Evolutionary conservation across 371 early-diverging fungal species (phyloP).

Genomic region (Apophysomyces sp.): DNA sequence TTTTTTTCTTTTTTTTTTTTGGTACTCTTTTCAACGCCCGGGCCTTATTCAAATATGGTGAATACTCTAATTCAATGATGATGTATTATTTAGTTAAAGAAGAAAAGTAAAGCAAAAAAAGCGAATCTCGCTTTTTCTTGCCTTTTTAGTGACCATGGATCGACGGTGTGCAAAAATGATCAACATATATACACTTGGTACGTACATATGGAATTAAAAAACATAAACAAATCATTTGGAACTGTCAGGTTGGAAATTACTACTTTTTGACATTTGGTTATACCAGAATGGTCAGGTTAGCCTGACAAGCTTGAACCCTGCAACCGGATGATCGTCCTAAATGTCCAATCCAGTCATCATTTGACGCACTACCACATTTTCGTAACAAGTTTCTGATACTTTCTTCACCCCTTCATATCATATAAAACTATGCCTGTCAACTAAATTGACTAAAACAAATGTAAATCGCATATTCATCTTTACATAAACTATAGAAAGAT

Average conservation of each 20-base stretch:
- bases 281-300: not conserved
- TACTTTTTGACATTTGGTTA: not conserved
- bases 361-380: not conserved
- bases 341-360: not conserved
- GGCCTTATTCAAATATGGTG: too few species aligned
- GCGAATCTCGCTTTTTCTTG: not conserved
- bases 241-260: not conserved
- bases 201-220: not conserved
- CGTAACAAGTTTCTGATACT: not conserved
- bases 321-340: not conserved
- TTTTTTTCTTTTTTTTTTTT: too few species aligned
- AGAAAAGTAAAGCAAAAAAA: too few species aligned
- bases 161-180: not conserved
- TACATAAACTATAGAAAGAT: too few species aligned
- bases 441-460: too few species aligned
- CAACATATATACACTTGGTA: too few species aligned
- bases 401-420: not conserved
- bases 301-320: not conserved
- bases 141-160: not conserved
- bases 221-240: not conserved
- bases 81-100: too few species aligned
- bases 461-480: too few species aligned
- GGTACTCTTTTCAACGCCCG: too few species aligned
- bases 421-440: not conserved
- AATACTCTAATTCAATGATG: too few species aligned